Conservation (phyloP, 2,329 filamentous ascomycete genomes). For the Apiospora kogelbergensis region DNA sequence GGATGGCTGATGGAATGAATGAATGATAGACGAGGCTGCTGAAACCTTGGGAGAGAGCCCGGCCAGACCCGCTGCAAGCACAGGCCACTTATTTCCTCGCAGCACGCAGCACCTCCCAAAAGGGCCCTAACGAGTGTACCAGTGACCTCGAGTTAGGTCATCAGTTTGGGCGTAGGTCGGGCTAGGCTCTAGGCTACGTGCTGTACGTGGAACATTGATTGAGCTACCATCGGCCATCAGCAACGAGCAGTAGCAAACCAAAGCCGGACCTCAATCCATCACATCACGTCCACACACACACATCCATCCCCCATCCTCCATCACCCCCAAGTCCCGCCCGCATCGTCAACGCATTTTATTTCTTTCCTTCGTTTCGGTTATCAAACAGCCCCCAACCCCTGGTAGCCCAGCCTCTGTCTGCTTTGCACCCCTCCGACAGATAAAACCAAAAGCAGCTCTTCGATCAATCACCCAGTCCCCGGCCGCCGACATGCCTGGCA, state of each 20-base stretch:
- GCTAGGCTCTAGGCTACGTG: not conserved
- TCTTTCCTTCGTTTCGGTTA: not conserved
- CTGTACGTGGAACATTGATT: not conserved
- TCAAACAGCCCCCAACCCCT: not conserved
- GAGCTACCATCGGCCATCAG: not conserved
- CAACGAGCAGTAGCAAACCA: not conserved
- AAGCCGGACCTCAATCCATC: slow-evolving; percentile 1
- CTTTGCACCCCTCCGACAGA: not conserved
- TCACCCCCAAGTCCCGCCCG: not conserved
- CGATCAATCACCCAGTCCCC: not conserved
- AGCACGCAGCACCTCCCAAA: not conserved
- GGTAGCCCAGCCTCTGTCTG: not conserved
- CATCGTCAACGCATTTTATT: not conserved
- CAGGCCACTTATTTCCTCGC: not conserved
- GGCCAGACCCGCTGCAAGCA: not conserved
- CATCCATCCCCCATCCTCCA: not conserved
- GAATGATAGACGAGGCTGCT: not conserved
- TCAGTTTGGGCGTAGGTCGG: not conserved
- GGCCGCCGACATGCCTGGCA: slow-evolving; percentile 61
- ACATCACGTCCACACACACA: not conserved
- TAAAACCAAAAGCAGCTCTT: not conserved
- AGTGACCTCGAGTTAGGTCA: slow-evolving; percentile 1
- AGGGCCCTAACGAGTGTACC: not conserved
- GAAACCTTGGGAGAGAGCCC: not conserved
- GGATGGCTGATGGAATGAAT: not conserved